phyloP scores from a whole-genome alignment of 805 yeast species.

The Tanozyma kutaoensis region DNA sequence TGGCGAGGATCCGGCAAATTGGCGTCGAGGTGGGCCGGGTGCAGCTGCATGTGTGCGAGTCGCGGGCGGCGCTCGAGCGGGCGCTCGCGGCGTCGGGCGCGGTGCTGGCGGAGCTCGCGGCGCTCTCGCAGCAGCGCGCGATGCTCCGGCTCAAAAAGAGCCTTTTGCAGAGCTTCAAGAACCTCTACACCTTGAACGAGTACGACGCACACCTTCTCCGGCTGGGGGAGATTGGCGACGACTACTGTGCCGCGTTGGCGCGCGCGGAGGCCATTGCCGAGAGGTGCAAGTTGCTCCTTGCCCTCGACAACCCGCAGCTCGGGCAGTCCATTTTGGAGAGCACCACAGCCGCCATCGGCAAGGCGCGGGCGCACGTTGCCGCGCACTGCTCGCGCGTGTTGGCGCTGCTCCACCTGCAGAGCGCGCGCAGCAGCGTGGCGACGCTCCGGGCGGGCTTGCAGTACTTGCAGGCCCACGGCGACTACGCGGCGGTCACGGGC shows the following conservation, averaged over 20 bases:
- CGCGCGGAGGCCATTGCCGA: conserved; percentile 54
- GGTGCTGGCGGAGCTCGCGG: conserved; percentile 12
- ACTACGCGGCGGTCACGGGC: conserved; percentile 45
- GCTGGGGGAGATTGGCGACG: conserved; percentile 31
- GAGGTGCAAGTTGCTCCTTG: conserved; percentile 57
- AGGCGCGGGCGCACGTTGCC: conserved; percentile 16
- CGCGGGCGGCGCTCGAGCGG: conserved; percentile 25
- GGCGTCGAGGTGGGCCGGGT: conserved; percentile 5
- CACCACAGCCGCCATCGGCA: conserved; percentile 36
- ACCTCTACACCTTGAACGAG: conserved; percentile 54
- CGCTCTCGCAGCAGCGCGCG: conserved; percentile 16
- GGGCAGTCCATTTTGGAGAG: conserved; percentile 55
- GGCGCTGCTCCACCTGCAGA: conserved; percentile 15
- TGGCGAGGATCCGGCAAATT: conserved; percentile 10
- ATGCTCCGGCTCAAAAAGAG: conserved; percentile 34
- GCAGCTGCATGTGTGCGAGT: conserved; percentile 10
- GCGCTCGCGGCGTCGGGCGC: conserved; percentile 9
- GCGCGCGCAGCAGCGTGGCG: conserved; percentile 10
- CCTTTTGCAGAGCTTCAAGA: conserved; percentile 39
- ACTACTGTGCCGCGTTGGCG: conserved; percentile 45
- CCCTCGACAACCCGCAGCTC: conserved; percentile 51
- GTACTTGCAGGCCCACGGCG: conserved; percentile 23
- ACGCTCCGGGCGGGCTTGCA: conserved; percentile 18
- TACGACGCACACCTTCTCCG: conserved; percentile 53
- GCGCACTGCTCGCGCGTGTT: conserved; percentile 19